Percentiles rank a stretch among this genome's conserved stretches.
Conservation (phyloP, 1,284 basidiomycete genomes). For the Cryptococcus sp. region DNA sequence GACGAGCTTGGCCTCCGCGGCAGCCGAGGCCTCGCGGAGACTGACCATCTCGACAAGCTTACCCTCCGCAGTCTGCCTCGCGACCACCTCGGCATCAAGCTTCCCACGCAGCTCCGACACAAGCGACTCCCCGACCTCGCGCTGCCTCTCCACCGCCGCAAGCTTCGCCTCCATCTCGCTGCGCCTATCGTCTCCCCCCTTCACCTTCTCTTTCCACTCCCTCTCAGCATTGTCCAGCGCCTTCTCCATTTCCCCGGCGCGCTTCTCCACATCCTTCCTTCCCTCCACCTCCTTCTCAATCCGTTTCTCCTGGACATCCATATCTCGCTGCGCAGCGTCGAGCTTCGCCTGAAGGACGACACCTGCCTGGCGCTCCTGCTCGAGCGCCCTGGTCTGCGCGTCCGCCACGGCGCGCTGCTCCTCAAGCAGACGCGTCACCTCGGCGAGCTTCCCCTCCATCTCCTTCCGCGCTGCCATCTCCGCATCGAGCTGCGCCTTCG, state of each 20-base stretch:
- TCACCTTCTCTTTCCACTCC: conserved; percentile 4
- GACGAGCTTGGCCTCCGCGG: not conserved
- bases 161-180: not conserved
- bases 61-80: not conserved
- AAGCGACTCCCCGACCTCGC: not conserved
- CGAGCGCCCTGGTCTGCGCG: not conserved
- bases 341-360: conserved; percentile 19
- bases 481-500: conserved; percentile 8
- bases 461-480: conserved; percentile 5
- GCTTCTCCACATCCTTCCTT: conserved; percentile 9
- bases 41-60: not conserved
- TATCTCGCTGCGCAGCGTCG: conserved; percentile 17
- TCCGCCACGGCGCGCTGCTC: not conserved
- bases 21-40: not conserved
- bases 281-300: conserved; percentile 6
- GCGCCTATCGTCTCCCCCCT: not conserved
- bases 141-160: not conserved
- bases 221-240: conserved; percentile 5
- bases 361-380: not conserved
- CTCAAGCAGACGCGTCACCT: not conserved
- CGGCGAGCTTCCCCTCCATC: conserved; percentile 1
- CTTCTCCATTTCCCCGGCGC: conserved; percentile 4
- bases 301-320: conserved; percentile 11
- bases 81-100: not conserved
- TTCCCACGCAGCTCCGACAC: not conserved